Percentiles rank a stretch among this genome's conserved stretches.
Evolutionary conservation across 148 eudicot species (phyloP).

Genomic region (Cornus florida): DNA sequence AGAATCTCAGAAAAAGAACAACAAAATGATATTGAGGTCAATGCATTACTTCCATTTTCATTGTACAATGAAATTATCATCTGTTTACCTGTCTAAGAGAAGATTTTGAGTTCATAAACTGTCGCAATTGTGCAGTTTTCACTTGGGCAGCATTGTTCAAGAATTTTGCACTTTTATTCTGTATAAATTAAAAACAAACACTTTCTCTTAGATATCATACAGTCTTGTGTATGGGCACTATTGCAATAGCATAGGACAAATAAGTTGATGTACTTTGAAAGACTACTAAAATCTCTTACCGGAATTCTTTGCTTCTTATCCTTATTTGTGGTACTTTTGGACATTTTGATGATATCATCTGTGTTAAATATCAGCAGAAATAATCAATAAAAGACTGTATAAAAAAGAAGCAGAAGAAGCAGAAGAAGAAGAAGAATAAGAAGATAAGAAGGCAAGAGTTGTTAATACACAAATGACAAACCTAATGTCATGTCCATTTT

Average conservation of each 20-base stretch:
- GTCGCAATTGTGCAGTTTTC: slow-evolving; percentile 50
- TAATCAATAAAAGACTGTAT: neutral
- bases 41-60: neutral
- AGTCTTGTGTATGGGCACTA: neutral
- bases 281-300: slow-evolving; percentile 39
- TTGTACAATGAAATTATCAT: neutral
- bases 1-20: neutral
- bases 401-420: too few relatives aligned
- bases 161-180: slow-evolving; percentile 59
- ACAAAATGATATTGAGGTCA: neutral
- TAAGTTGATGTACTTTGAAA: neutral
- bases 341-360: slow-evolving; percentile 98
- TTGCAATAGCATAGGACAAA: slow-evolving; percentile 9
- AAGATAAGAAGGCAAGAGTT: neutral
- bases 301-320: slow-evolving; percentile 59
- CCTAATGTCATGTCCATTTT: slow-evolving; percentile 95
- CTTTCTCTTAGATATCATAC: neutral
- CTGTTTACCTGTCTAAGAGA: slow-evolving; percentile 78
- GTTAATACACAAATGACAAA: slow-evolving; percentile 14
- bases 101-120: slow-evolving; percentile 74
- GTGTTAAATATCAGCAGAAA: slow-evolving; percentile 13
- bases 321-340: slow-evolving; percentile 51
- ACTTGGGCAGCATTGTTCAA: slow-evolving; percentile 48
- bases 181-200: slow-evolving; percentile 10
- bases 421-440: too few relatives aligned